Evolutionary conservation across 2,329 filamentous ascomycete genomes (phyloP).

Genomic region (Harringtonia lauricola): DNA sequence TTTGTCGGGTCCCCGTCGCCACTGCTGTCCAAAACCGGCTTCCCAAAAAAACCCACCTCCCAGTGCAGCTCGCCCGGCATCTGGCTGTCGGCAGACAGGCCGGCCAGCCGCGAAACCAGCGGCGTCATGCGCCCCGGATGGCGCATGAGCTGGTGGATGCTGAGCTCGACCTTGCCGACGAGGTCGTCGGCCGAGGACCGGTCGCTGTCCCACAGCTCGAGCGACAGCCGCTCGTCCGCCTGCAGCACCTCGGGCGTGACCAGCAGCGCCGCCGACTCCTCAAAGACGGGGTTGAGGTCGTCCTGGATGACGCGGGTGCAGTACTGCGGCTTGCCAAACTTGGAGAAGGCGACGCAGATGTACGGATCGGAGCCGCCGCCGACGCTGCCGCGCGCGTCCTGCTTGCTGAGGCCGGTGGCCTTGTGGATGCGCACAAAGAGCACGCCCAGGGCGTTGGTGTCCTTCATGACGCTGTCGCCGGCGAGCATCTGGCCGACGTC

Average conservation of each 20-base stretch:
- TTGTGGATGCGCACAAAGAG: constrained; percentile 88
- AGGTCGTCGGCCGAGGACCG: constrained; percentile 87
- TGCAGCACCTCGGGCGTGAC: constrained; percentile 87
- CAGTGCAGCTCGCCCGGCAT: constrained; percentile 94
- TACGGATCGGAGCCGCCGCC: constrained; percentile 91
- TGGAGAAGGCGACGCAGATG: constrained; percentile 88
- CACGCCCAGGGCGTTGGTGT: constrained; percentile 75
- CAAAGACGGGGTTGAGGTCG: constrained; percentile 85
- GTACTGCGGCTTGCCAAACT: constrained; percentile 96
- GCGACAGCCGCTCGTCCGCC: constrained; percentile 81
- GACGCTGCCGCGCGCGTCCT: constrained; percentile 70
- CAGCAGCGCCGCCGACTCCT: constrained; percentile 74
- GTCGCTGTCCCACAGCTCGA: constrained; percentile 96
- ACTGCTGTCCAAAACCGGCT: too few species aligned
- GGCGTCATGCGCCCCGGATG: constrained; percentile 90
- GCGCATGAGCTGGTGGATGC: constrained; percentile 89
- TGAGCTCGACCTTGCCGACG: constrained; percentile 87
- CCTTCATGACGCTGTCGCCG: constrained; percentile 87
- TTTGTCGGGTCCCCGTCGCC: too few species aligned
- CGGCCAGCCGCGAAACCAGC: constrained; percentile 71
- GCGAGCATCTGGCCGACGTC: constrained; percentile 85
- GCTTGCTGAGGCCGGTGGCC: constrained; percentile 79
- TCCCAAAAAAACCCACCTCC: constrained; percentile 87
- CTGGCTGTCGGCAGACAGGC: constrained; percentile 69
- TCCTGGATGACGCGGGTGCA: constrained; percentile 94